Base-by-base conservation (phyloP, 2,329 filamentous ascomycete species). In the Fusarium multiceps region DNA sequence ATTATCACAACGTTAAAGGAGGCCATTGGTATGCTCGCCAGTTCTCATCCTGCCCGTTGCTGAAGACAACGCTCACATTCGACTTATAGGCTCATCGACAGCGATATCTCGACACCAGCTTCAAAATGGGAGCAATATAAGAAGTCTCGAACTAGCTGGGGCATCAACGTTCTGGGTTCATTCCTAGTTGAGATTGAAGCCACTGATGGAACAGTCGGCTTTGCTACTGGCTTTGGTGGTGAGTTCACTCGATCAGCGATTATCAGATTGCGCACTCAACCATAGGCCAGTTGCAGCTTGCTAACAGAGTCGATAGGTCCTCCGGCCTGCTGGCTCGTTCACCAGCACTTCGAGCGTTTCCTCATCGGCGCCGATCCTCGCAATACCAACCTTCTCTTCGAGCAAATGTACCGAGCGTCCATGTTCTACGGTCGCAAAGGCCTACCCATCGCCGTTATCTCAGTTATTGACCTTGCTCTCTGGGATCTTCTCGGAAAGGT, bases 401-500 rank as follows among this genome's bases (percentile, higher is more conserved):
- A 98, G 84, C 93, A 97, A 80, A 97, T 98, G 94, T 98, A 97
- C 84, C 90, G 94, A 64, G 92, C 88, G 3, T 97, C 93, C 72
- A 97, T 97, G 93, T 98, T 97, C 85, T 98, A 98, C 78, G 94
- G 94, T 66, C 91, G 94, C 72, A 98, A 98, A 81, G 94, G 94
- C 48, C 88, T 98, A 3, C 92, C 94, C 3, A 88, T 95, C 13
- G 94, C 94, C 55, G 91, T 97, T 76, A 98, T 98, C 77, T 97
- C 93, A 3, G 94, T 97, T 70, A 96, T 98, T 76, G 94, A 98
- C 77, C 87, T 98, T 45, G 94, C 94, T 7, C 82, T 98, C 42
- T 98, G 94, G 94, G 94, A 98, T 83, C 85, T 98, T 43, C 83
- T 97, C 7, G 94, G 94, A 72, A 97, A 98, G 85, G 87, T 98